Evolutionary conservation across 2,329 filamentous ascomycete genomes (phyloP).

Genomic region (Talaromyces sp.): DNA sequence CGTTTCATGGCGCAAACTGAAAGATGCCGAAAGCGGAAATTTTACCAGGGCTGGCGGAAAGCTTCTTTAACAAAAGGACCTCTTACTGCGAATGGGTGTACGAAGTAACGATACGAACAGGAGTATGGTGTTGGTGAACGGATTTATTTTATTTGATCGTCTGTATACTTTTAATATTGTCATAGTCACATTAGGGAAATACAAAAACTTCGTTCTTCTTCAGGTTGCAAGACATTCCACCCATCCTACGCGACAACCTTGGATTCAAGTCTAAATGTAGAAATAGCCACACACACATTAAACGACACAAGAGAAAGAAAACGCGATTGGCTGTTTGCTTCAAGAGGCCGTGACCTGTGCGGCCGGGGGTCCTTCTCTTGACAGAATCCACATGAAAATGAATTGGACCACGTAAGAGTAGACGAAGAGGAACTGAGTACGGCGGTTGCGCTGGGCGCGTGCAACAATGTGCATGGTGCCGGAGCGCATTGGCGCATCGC

Average conservation of each 20-base stretch:
- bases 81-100: not conserved
- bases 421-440: constrained; percentile 87
- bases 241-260: not conserved
- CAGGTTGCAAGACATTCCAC: not conserved
- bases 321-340: not conserved
- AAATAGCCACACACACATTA: constrained; percentile 4
- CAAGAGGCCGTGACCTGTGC: constrained; percentile 14
- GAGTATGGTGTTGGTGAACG: constrained; percentile 7
- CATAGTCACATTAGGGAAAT: not conserved
- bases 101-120: not conserved
- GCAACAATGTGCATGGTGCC: constrained; percentile 66
- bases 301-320: not conserved
- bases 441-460: constrained; percentile 75
- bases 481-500: constrained; percentile 56
- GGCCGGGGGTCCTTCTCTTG: constrained; percentile 43
- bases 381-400: constrained; percentile 85
- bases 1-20: constrained; percentile 8
- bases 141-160: constrained; percentile 19
- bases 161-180: constrained; percentile 3
- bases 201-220: not conserved
- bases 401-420: constrained; percentile 95
- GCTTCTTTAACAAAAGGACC: too few relatives aligned
- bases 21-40: not conserved
- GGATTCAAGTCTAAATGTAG: not conserved
- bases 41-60: not conserved